A percentile compares a stretch with the other conserved stretches of the same genome.
Conservation (phyloP, 768 basidiomycete genomes). For the Suillus plorans region DNA sequence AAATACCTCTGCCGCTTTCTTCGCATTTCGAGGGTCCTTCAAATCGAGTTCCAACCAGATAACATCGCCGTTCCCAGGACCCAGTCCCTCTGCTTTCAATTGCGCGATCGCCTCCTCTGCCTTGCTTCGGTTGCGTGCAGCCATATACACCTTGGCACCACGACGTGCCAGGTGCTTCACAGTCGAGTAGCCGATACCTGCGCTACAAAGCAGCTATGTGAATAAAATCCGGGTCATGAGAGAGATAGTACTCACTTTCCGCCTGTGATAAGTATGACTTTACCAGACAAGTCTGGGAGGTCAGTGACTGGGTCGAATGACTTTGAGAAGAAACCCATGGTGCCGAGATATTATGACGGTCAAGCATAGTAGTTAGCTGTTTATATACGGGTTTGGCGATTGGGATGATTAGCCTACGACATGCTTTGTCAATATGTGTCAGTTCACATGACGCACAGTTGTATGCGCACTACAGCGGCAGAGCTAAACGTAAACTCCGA, state of each 20-base stretch:
- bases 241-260: constrained; percentile 43
- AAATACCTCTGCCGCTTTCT: constrained; percentile 48
- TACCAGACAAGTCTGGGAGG: constrained; percentile 45
- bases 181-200: constrained; percentile 52
- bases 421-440: neutral
- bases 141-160: constrained; percentile 63
- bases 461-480: no score
- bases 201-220: constrained; percentile 22
- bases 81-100: constrained; percentile 44
- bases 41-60: constrained; percentile 54
- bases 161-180: constrained; percentile 49
- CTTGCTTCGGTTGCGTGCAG: constrained; percentile 45
- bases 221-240: neutral
- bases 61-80: constrained; percentile 45
- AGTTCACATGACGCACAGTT: no score
- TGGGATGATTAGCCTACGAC: neutral
- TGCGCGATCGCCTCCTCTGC: constrained; percentile 49
- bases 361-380: neutral
- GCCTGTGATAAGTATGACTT: constrained; percentile 59
- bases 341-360: neutral
- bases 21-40: constrained; percentile 45
- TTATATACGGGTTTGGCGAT: neutral
- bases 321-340: constrained; percentile 25
- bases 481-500: no score
- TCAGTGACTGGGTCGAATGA: constrained; percentile 38